Evolutionary conservation across 2,329 filamentous ascomycete species (phyloP), one percentile per base, ranked within the genome.

Genomic region (Thermomyces lanuginosus): DNA sequence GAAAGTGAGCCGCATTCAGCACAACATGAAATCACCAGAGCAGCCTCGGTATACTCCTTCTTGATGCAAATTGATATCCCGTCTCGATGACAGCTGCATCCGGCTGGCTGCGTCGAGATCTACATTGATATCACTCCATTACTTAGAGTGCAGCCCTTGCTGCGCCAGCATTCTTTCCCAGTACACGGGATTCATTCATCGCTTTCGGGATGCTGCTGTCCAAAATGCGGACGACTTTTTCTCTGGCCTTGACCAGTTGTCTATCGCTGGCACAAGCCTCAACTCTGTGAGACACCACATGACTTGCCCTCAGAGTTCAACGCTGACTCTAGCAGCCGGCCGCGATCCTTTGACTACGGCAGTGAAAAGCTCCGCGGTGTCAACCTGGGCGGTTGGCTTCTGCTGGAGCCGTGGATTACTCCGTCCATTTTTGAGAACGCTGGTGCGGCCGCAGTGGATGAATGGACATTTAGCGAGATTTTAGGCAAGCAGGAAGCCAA

Each of bases 331-430:
- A 10, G 2, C 16, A 3, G n/a, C 14, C 16, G 2, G 8, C 9
- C n/a, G 11, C 10, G 16, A 20, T 47, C 58, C 17, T 72, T 72
- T 37, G 47, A 64, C 39, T 72, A 67, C 46, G 55, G 59, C 30
- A 44, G 44, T 22, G 40, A 63, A 11, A 72, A 69, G 40, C 62
- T 75, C 21, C 64, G 69, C 8, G 72, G 72, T 29, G 70, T 76
- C 16, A 76, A 76, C 42, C 55, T 74, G 4, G 69, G 72, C 28
- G 72, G 72, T 16, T 73, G 69, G 68, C 63, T 73, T 23, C 64
- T 74, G 5, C 54, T 72, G 4, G 69, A 74, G 48, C 69, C 69
- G 9, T 72, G 67, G 67, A 72, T 73, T 28, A 72, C 67, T 2
- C 69, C 69, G 2, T 69, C 64, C 9, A 53, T 74, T 31, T 74